Evolutionary conservation across 257 asterid species (phyloP).

Genomic region (Solanum pennellii): DNA sequence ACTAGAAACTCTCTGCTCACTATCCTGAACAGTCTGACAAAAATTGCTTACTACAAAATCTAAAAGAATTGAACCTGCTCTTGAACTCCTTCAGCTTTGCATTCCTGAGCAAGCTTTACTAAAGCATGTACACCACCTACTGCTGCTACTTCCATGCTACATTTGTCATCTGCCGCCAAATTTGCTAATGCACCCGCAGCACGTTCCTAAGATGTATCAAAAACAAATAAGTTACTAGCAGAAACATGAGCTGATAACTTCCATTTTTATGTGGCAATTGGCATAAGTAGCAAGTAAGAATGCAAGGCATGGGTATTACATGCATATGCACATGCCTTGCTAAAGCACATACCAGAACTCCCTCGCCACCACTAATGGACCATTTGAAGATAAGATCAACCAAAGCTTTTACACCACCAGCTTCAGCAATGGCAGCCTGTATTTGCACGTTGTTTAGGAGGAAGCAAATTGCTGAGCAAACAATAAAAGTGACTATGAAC

Average conservation of each 20-base stretch:
- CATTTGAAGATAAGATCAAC: slow-evolving; percentile 77
- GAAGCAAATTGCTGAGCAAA: neutral
- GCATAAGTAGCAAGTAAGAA: neutral
- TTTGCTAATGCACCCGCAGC: slow-evolving; percentile 92
- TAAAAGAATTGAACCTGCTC: slow-evolving; percentile 49
- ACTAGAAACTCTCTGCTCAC: neutral
- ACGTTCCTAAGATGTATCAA: slow-evolving; percentile 48
- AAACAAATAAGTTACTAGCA: neutral
- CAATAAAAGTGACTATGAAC: neutral
- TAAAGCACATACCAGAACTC: slow-evolving; percentile 56
- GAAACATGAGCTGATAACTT: neutral
- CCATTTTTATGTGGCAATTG: neutral
- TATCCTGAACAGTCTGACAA: neutral
- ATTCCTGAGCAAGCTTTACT: slow-evolving; percentile 57
- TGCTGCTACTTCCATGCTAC: slow-evolving; percentile 71
- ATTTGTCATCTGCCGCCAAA: slow-evolving; percentile 91
- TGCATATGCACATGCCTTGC: neutral
- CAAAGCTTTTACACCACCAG: slow-evolving; percentile 78
- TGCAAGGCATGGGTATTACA: neutral
- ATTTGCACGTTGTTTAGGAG: slow-evolving; percentile 5
- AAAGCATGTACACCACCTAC: slow-evolving; percentile 73
- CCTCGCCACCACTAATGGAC: slow-evolving; percentile 58
- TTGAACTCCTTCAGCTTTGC: slow-evolving; percentile 84
- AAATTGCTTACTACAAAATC: neutral
- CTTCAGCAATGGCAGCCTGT: slow-evolving; percentile 75